Evolutionary conservation across 2,329 filamentous ascomycete species (phyloP), one percentile per base, ranked within the genome.

Genomic region (Arthrobotrys sphaeroides): DNA sequence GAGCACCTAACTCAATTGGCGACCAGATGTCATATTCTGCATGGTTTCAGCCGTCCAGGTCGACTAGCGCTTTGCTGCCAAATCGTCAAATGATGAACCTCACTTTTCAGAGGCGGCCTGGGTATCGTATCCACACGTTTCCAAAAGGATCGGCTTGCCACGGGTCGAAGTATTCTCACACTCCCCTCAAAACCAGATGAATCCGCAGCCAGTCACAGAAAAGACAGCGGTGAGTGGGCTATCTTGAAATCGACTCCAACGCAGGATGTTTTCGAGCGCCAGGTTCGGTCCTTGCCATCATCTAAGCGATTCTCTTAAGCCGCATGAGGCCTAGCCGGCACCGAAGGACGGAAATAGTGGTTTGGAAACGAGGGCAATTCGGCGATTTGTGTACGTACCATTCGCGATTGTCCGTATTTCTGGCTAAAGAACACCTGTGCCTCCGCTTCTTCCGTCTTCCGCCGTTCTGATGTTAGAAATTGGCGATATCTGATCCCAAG

Each of bases 31-130:
- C 42, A 59, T 33, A 5, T 65, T 60, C 42, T 75, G 38, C 43
- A 60, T 16, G 42, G 64, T 69, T 75, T 75, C 72, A 75, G 72
- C 72, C 64, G 57, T 66, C 49, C 36, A 42, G 45, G 64, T 33
- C n/a, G n/a, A n/a, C 47, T 59, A 61, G 65, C 65, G 65, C 65
- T 53, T n/a, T 60, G 51, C 38, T 68, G 62, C 43, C 26, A 38
- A 47, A 74, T 67, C 45, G 55, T 62, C 47, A 67, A 74, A 68
- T 64, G 38, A 64, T 57, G 43, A 38, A 47, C 47, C 22, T 33
- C 18, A 33, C 31, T 49, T 36, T 60, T 42, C 43, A 70, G 55
- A 53, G 45, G 24, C 42, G 62, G 36, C 33, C 51, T 67, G 61
- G 53, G 51, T 59, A 42, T 59, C 20, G 55, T 57, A 45, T 62